Percentiles rank a stretch among this genome's conserved stretches.
phyloP scores from a whole-genome alignment of 139 green algal species.

The Pycnococcus provasolii region DNA sequence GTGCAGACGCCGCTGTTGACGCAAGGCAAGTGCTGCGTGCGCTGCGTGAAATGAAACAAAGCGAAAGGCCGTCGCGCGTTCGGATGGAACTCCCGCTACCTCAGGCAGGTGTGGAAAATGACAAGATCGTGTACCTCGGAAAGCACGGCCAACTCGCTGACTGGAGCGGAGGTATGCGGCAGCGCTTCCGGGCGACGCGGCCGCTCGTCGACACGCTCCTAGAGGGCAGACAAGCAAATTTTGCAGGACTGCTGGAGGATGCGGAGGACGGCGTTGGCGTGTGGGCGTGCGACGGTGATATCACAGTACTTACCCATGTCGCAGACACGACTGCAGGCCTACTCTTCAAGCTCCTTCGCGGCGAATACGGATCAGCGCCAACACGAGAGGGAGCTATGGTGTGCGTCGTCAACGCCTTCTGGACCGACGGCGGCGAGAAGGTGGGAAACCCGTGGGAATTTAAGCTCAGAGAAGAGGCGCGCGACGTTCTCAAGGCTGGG shows the following conservation, averaged over 20 bases:
- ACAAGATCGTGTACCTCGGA: constrained; percentile 4
- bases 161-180: constrained; percentile 7
- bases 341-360: not conserved
- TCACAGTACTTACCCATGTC: not conserved
- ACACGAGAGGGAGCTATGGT: not conserved
- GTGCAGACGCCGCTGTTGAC: not conserved
- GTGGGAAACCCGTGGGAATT: constrained; percentile 11
- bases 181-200: not conserved
- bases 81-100: constrained; percentile 12
- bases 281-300: not conserved
- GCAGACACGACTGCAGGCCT: constrained; percentile 3
- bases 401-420: constrained; percentile 9
- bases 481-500: not conserved
- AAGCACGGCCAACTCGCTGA: constrained; percentile 10
- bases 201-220: not conserved
- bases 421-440: not conserved
- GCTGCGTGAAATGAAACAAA: not conserved
- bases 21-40: not conserved
- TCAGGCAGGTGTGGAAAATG: not conserved
- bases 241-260: not conserved
- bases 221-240: not conserved
- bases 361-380: constrained; percentile 1
- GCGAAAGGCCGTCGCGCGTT: not conserved
- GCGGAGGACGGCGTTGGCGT: constrained; percentile 8
- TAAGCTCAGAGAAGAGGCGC: not conserved